Conservation (phyloP, 2,329 filamentous ascomycete species). For the Cordyceps farinosa region DNA sequence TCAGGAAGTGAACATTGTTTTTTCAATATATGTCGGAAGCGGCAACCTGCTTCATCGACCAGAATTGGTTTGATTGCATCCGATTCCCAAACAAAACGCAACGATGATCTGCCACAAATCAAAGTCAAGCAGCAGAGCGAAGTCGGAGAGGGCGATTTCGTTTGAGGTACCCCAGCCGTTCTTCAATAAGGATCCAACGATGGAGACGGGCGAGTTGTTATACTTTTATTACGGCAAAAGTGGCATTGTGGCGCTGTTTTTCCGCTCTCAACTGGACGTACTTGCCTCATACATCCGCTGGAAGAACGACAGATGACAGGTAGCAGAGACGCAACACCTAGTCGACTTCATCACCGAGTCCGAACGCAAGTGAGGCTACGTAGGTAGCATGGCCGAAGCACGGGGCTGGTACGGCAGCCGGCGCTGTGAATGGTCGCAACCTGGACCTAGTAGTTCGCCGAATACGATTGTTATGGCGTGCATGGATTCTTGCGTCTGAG, state of each 20-base stretch:
- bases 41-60: not conserved
- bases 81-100: not conserved
- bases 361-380: not conserved
- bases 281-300: not conserved
- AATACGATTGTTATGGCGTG: not conserved
- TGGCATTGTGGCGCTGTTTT: too few relatives aligned
- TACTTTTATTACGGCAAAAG: too few relatives aligned
- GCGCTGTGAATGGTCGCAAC: not conserved
- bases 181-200: not conserved
- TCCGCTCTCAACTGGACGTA: too few relatives aligned
- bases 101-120: not conserved
- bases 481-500: not conserved
- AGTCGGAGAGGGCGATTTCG: not conserved
- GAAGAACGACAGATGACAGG: too few relatives aligned
- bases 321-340: not conserved
- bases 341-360: not conserved
- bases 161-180: not conserved
- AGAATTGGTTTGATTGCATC: not conserved
- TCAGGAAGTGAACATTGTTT: not conserved
- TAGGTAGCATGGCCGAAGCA: not conserved
- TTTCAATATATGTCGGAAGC: not conserved
- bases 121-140: not conserved
- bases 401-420: not conserved
- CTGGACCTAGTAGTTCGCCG: not conserved
- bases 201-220: not conserved